phyloP scores from a whole-genome alignment of 768 basidiomycete genomes.

The Termitomyces sp. region DNA sequence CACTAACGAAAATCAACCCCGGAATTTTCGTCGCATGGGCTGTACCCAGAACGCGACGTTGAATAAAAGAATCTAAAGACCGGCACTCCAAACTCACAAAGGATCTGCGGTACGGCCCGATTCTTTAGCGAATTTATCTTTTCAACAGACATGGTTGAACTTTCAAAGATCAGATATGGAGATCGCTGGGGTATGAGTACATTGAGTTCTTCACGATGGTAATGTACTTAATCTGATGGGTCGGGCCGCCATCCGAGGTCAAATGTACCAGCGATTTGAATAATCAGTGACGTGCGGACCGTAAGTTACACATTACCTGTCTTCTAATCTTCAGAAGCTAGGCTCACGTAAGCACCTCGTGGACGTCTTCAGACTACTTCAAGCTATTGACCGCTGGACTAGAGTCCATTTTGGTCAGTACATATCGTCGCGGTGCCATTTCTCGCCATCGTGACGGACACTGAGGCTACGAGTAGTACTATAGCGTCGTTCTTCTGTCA shows the following conservation, averaged over 20 bases:
- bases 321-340: no score
- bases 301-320: no score
- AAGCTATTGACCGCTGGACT: no score
- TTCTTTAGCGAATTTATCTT: conserved; percentile 52
- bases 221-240: background rate
- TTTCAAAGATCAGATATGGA: background rate
- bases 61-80: conserved; percentile 11
- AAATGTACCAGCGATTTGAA: background rate
- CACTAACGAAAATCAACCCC: conserved; percentile 59
- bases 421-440: no score
- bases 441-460: no score
- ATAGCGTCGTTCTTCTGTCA: no score
- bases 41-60: conserved; percentile 13
- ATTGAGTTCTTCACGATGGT: background rate
- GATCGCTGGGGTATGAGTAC: background rate
- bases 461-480: no score
- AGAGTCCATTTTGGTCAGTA: no score
- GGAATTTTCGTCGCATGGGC: conserved; percentile 56
- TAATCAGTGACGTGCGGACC: no score
- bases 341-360: no score
- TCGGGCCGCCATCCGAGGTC: background rate
- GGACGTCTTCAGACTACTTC: no score
- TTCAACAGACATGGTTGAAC: conserved; percentile 41
- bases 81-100: conserved; percentile 32
- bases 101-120: conserved; percentile 40